Evolutionary conservation across 257 asterid species (phyloP).

Genomic region (Gentiana straminea): DNA sequence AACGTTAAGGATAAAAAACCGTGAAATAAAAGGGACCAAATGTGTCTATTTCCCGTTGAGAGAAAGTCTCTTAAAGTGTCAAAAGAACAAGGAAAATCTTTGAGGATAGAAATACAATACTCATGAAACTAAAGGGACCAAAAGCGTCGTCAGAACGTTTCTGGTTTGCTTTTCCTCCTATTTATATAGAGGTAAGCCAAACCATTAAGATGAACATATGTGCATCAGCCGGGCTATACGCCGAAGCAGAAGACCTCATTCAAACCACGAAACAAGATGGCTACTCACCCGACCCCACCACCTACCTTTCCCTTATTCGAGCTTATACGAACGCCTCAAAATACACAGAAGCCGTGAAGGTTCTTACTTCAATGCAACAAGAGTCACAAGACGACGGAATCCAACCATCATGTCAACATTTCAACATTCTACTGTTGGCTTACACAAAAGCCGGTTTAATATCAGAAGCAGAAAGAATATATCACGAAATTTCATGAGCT

Average conservation of each 20-base stretch:
- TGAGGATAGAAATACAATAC: too few species aligned
- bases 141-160: too few species aligned
- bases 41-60: too few species aligned
- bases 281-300: conserved; percentile 42
- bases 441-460: conserved; percentile 42
- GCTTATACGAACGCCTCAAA: conserved; percentile 38
- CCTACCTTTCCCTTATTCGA: conserved; percentile 58
- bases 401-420: conserved; percentile 52
- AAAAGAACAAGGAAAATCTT: too few species aligned
- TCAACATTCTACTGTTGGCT: conserved; percentile 41
- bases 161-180: background rate
- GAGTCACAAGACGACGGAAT: conserved; percentile 27
- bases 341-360: conserved; percentile 49
- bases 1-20: too few species aligned
- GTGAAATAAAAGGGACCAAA: too few species aligned
- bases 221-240: conserved; percentile 46
- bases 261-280: conserved; percentile 41
- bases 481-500: conserved; percentile 22
- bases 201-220: conserved; percentile 51
- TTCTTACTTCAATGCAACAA: conserved; percentile 35
- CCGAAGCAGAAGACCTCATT: conserved; percentile 52
- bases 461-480: conserved; percentile 52
- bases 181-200: conserved; percentile 53
- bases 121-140: too few species aligned
- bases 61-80: too few species aligned